Evolutionary conservation across 768 basidiomycete genomes (phyloP).

Genomic region (Melanogaster broomeanus): DNA sequence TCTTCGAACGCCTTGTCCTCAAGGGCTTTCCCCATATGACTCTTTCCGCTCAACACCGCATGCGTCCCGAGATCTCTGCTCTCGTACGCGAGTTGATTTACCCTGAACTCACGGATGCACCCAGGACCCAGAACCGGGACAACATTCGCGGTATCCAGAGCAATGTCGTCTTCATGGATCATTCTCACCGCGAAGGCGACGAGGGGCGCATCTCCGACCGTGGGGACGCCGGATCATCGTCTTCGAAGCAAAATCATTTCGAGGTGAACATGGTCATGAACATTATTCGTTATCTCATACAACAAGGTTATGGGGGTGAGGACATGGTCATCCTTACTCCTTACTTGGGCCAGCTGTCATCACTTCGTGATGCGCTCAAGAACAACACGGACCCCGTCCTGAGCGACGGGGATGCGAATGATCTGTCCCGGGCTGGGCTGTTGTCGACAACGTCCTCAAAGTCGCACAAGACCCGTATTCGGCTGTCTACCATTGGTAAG

Average conservation of each 20-base stretch:
- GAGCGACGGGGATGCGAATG: conserved; percentile 60
- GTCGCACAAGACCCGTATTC: conserved; percentile 45
- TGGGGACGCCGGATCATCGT: conserved; percentile 45
- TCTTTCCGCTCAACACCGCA: conserved; percentile 62
- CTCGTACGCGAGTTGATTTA: conserved; percentile 66
- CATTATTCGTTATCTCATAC: conserved; percentile 62
- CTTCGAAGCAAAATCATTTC: conserved; percentile 61
- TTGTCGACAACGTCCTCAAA: conserved; percentile 41
- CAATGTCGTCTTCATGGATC: conserved; percentile 64
- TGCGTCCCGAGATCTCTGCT: conserved; percentile 72
- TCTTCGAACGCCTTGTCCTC: conserved; percentile 69
- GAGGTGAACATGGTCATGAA: conserved; percentile 68
- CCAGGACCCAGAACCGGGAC: conserved; percentile 48
- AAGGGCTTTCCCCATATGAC: conserved; percentile 62
- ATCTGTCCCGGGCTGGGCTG: conserved; percentile 59
- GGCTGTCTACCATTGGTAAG: conserved; percentile 67
- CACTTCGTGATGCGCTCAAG: conserved; percentile 48
- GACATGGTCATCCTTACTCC: conserved; percentile 68
- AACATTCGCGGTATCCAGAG: conserved; percentile 54
- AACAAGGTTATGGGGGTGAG: conserved; percentile 66
- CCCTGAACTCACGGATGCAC: conserved; percentile 59
- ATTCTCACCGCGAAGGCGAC: conserved; percentile 56
- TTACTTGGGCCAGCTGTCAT: conserved; percentile 63
- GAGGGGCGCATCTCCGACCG: conserved; percentile 41
- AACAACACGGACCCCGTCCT: conserved; percentile 56